These are phyloP conservation scores for Irpex sp. DNA, from an alignment of 1,284 basidiomycete genomes.

Conservation along the genomic window DNA sequence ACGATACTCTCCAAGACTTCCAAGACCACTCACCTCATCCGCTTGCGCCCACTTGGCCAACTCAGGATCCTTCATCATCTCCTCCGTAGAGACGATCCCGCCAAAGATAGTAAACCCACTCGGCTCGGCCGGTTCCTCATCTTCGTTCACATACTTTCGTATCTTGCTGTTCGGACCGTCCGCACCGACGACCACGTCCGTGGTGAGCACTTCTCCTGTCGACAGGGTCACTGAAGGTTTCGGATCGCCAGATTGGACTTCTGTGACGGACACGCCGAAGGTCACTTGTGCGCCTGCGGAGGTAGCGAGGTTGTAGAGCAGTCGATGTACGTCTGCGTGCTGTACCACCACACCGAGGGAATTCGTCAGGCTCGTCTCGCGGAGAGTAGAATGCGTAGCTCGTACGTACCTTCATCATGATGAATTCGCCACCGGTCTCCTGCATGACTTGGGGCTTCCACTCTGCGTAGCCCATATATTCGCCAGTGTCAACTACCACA, in stretches of 20 bases:
- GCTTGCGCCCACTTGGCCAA: not conserved
- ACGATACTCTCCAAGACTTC: not conserved
- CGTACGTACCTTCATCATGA: slow-evolving; percentile 41
- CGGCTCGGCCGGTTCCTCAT: slow-evolving; percentile 1
- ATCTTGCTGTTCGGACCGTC: slow-evolving; percentile 11
- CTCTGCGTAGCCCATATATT: slow-evolving; percentile 41
- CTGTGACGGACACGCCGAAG: slow-evolving; percentile 32
- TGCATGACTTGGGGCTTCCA: slow-evolving; percentile 52
- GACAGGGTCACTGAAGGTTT: slow-evolving; percentile 25
- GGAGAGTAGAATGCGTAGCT: not conserved
- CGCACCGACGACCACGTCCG: slow-evolving; percentile 24
- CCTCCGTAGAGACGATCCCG: slow-evolving; percentile 31
- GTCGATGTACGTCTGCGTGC: slow-evolving; percentile 37
- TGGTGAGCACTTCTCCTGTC: slow-evolving; percentile 27
- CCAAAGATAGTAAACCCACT: slow-evolving; percentile 25
- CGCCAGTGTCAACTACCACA: slow-evolving; percentile 38
- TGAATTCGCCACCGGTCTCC: slow-evolving; percentile 52
- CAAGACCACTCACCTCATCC: slow-evolving; percentile 10
- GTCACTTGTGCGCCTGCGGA: slow-evolving; percentile 36
- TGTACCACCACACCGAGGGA: not conserved
- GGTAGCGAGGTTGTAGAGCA: slow-evolving; percentile 39
- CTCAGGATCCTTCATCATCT: slow-evolving; percentile 5
- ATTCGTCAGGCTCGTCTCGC: too few relatives aligned
- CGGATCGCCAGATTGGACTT: slow-evolving; percentile 9
- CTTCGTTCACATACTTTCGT: slow-evolving; percentile 3